Percentiles rank a stretch among this genome's conserved stretches.
Evolutionary conservation across 805 yeast genomes (phyloP).

Genomic region (Clavispora asparagi): DNA sequence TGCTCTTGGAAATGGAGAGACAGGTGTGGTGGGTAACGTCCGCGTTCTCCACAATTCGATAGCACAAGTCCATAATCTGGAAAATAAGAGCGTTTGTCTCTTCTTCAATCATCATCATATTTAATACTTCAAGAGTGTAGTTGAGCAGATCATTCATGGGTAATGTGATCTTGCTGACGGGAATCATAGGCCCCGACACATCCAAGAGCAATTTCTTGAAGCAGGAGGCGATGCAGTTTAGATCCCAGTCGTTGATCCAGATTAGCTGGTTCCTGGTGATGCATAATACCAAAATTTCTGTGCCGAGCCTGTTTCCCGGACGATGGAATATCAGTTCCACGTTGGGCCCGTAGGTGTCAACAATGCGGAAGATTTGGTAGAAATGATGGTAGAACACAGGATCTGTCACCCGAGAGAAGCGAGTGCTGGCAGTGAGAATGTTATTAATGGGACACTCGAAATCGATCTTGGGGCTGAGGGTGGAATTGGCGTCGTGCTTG

Average conservation of each 20-base stretch:
- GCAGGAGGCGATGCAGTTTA: constrained; percentile 44
- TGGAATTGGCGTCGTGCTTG: constrained; percentile 50
- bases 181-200: constrained; percentile 50
- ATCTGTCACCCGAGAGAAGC: constrained; percentile 11
- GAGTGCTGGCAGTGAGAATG: constrained; percentile 19
- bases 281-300: constrained; percentile 44
- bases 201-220: constrained; percentile 45
- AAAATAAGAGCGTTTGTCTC: constrained; percentile 28
- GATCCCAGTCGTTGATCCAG: constrained; percentile 53
- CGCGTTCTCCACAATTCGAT: constrained; percentile 31
- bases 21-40: constrained; percentile 18
- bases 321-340: constrained; percentile 48
- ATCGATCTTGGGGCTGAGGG: constrained; percentile 8
- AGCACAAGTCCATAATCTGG: constrained; percentile 38
- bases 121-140: constrained; percentile 36
- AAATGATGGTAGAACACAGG: constrained; percentile 35
- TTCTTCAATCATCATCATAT: constrained; percentile 24
- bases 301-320: constrained; percentile 48
- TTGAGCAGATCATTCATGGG: constrained; percentile 50
- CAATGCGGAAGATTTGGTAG: constrained; percentile 48
- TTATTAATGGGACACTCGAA: constrained; percentile 12
- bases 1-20: constrained; percentile 37
- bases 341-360: constrained; percentile 37
- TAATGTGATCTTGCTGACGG: constrained; percentile 41
- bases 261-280: constrained; percentile 50